These are phyloP conservation scores for Puccinia horiana DNA, from an alignment of 1,284 basidiomycete species.

Conservation along the genomic window DNA sequence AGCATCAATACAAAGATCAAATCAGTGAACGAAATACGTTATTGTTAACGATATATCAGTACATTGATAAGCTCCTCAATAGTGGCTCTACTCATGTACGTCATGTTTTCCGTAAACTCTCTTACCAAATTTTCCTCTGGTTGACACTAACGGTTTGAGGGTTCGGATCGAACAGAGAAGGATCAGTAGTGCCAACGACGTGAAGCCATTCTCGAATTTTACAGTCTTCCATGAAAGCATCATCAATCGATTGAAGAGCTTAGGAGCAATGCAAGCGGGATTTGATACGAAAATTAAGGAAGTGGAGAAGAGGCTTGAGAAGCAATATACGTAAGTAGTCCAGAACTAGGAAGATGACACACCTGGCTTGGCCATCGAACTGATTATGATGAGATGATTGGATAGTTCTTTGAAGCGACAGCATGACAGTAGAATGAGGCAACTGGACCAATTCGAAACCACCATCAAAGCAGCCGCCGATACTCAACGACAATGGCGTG, in stretches of 20 bases:
- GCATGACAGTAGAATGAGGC: conserved; percentile 82
- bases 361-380: neutral
- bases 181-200: conserved; percentile 64
- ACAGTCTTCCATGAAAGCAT: conserved; percentile 90
- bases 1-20: conserved; percentile 82
- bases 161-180: conserved; percentile 50
- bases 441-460: conserved; percentile 88
- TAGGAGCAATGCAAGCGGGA: conserved; percentile 77
- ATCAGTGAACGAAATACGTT: conserved; percentile 88
- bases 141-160: too few species aligned
- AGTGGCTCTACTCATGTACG: conserved; percentile 35
- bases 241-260: conserved; percentile 77
- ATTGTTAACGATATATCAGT: conserved; percentile 86
- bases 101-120: neutral
- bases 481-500: conserved; percentile 80
- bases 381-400: neutral
- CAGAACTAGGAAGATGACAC: neutral
- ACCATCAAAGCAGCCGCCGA: conserved; percentile 82
- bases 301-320: conserved; percentile 70
- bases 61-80: conserved; percentile 82
- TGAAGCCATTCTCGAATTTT: conserved; percentile 86
- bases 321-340: conserved; percentile 65
- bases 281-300: conserved; percentile 86
- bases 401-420: conserved; percentile 77
- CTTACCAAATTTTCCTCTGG: neutral